Conservation (phyloP, 768 basidiomycete species). For the Baorangia bicolor region DNA sequence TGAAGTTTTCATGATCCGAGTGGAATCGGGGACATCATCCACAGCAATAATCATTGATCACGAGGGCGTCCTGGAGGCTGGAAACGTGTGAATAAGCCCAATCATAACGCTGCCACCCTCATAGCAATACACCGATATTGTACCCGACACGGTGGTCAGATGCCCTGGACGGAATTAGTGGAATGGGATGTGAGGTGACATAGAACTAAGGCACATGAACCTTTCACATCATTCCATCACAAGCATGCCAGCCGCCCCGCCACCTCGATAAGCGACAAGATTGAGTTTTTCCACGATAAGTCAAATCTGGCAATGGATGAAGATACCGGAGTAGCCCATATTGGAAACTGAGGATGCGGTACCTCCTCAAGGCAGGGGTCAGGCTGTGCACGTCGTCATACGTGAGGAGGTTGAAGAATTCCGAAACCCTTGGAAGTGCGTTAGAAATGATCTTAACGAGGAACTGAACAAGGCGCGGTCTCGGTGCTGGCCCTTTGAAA, state of each 20-base stretch:
- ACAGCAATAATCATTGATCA: background rate
- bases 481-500: background rate
- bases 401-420: background rate
- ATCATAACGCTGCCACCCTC: background rate
- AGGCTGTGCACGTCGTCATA: background rate
- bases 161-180: background rate
- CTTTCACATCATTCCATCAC: background rate
- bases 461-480: too few relatives aligned
- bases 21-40: background rate
- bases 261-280: background rate
- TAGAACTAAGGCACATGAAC: background rate
- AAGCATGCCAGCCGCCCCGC: background rate
- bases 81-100: background rate
- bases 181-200: background rate
- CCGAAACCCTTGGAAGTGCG: background rate
- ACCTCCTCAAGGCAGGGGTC: background rate
- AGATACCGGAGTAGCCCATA: background rate
- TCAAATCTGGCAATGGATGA: background rate
- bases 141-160: too few relatives aligned
- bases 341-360: background rate
- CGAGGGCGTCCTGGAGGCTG: background rate
- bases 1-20: background rate
- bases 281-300: background rate
- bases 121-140: too few relatives aligned
- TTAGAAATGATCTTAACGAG: background rate